Percentiles rank a stretch among this genome's conserved stretches.
Conservation (phyloP, 805 yeast species). For the Starmerella sp. region DNA sequence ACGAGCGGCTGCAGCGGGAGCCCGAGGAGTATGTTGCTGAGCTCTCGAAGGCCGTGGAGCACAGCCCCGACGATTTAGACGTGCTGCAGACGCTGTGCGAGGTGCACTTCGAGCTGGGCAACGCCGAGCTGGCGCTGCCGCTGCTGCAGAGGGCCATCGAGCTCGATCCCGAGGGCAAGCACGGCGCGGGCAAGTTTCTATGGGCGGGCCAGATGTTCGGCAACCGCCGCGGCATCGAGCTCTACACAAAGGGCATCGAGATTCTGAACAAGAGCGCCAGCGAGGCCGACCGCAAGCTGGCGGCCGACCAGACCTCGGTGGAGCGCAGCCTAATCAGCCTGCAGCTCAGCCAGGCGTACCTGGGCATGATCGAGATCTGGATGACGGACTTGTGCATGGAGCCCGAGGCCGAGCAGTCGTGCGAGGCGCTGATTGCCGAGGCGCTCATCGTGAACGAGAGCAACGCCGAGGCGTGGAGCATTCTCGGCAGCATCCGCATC, state of each 20-base stretch:
- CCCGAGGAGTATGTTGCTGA: conserved; percentile 44
- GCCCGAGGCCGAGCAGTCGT: conserved; percentile 68
- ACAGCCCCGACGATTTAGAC: conserved; percentile 35
- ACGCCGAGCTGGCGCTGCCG: conserved; percentile 66
- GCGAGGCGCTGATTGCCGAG: conserved; percentile 57
- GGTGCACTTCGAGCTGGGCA: conserved; percentile 64
- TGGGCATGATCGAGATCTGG: conserved; percentile 80
- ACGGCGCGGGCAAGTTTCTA: conserved; percentile 72
- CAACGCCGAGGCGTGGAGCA: conserved; percentile 72
- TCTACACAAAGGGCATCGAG: conserved; percentile 52
- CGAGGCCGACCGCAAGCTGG: conserved; percentile 14
- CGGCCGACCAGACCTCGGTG: conserved; percentile 26
- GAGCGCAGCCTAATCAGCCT: not conserved
- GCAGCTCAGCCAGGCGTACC: conserved; percentile 63
- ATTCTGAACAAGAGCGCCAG: conserved; percentile 37
- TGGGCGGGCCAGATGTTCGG: conserved; percentile 88
- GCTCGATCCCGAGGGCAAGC: conserved; percentile 52
- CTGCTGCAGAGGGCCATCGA: conserved; percentile 50
- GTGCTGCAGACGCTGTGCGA: conserved; percentile 47
- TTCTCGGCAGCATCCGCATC: conserved; percentile 75
- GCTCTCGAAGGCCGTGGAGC: conserved; percentile 29
- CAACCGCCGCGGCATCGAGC: conserved; percentile 57
- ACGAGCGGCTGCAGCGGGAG: conserved; percentile 22
- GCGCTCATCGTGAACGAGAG: conserved; percentile 43
- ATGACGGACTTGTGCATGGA: conserved; percentile 97